These are phyloP conservation scores for Solanum hybrid DNA, from an alignment of 305 asterid species.

Conservation along the genomic window DNA sequence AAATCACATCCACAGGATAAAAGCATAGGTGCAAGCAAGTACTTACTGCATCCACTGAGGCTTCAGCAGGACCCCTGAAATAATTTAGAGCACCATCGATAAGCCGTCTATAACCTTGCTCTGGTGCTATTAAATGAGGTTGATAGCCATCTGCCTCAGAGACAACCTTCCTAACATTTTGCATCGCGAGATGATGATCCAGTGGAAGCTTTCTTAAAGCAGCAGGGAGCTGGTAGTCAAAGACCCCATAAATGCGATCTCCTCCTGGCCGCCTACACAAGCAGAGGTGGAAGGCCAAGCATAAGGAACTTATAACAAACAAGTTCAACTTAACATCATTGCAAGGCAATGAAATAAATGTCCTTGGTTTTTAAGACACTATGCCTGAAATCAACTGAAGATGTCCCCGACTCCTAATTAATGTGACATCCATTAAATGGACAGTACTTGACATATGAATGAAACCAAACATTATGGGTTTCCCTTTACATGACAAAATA, in stretches of 20 bases:
- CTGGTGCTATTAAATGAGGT: slow-evolving; percentile 42
- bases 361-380: not conserved
- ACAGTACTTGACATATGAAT: not conserved
- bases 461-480: not conserved
- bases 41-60: slow-evolving; percentile 40
- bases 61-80: slow-evolving; percentile 45
- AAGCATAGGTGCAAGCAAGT: not conserved
- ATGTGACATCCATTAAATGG: not conserved
- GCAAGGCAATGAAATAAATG: not conserved
- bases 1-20: not conserved
- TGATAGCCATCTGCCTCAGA: slow-evolving; percentile 45
- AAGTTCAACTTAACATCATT: not conserved
- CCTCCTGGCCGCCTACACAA: slow-evolving; percentile 36
- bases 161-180: slow-evolving; percentile 36
- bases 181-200: slow-evolving; percentile 32
- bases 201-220: slow-evolving; percentile 37
- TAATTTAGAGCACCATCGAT: slow-evolving; percentile 32
- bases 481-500: not conserved
- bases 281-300: not conserved
- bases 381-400: not conserved
- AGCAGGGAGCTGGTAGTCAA: slow-evolving; percentile 38
- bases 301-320: not conserved
- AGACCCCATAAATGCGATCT: slow-evolving; percentile 31
- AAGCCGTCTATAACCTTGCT: slow-evolving; percentile 35
- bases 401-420: not conserved